Percentiles rank a stretch among this genome's conserved stretches.
phyloP scores from a whole-genome alignment of 805 yeast genomes.

The Schwanniomyces yamadae region DNA sequence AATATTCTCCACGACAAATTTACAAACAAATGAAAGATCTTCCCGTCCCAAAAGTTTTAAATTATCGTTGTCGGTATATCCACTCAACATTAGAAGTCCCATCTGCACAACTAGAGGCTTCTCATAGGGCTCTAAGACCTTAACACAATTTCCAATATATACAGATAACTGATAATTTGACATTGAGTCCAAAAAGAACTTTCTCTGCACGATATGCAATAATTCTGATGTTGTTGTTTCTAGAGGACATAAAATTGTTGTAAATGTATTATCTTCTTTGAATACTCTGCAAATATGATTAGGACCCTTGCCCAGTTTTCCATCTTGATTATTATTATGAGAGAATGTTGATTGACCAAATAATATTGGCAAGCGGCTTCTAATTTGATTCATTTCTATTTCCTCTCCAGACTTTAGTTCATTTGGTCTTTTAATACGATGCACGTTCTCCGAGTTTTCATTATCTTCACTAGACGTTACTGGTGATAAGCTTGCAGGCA shows the following conservation, averaged over 20 bases:
- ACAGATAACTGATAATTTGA: constrained; percentile 76
- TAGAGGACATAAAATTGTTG: constrained; percentile 76
- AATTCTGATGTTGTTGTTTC: constrained; percentile 77
- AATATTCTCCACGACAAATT: constrained; percentile 69
- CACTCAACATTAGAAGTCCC: constrained; percentile 69
- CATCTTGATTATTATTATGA: constrained; percentile 13
- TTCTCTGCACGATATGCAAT: constrained; percentile 67
- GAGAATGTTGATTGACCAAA: constrained; percentile 29
- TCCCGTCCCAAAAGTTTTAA: constrained; percentile 78
- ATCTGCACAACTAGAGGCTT: constrained; percentile 77
- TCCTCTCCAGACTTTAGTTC: neutral
- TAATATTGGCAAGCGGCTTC: constrained; percentile 26
- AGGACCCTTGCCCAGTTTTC: constrained; percentile 23
- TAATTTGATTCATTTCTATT: neutral
- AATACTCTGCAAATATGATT: constrained; percentile 67
- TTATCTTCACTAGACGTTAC: neutral
- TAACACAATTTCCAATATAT: constrained; percentile 72
- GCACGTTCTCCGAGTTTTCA: neutral
- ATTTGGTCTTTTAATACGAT: neutral
- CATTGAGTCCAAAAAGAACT: constrained; percentile 67
- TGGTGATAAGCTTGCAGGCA: neutral
- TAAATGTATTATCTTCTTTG: constrained; percentile 79
- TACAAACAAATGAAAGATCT: constrained; percentile 78
- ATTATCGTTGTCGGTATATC: constrained; percentile 76
- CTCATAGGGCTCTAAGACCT: constrained; percentile 69